A percentile compares a stretch with the other conserved stretches of the same genome.
Evolutionary conservation across 2,329 filamentous ascomycete genomes (phyloP).

Genomic region (Juglanconis juglandina): DNA sequence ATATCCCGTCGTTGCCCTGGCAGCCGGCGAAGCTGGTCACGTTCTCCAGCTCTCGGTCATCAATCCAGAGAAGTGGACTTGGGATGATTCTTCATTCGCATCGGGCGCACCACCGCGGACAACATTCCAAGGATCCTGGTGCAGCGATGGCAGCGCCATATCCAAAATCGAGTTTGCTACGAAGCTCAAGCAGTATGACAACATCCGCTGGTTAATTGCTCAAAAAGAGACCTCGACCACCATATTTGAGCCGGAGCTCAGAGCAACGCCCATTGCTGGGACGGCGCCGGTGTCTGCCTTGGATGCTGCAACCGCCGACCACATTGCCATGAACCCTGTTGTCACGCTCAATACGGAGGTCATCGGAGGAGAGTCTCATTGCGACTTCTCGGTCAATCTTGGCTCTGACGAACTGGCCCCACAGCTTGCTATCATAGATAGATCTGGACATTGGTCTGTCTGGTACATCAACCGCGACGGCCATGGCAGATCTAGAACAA

Average conservation of each 20-base stretch:
- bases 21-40: slow-evolving; percentile 56
- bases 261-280: slow-evolving; percentile 32
- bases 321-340: slow-evolving; percentile 54
- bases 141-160: slow-evolving; percentile 48
- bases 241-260: slow-evolving; percentile 50
- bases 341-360: slow-evolving; percentile 47
- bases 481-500: slow-evolving; percentile 31
- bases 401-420: slow-evolving; percentile 44
- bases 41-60: slow-evolving; percentile 54
- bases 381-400: slow-evolving; percentile 65
- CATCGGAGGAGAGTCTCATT: slow-evolving; percentile 54
- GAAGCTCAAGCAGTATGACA: slow-evolving; percentile 33
- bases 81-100: slow-evolving; percentile 32
- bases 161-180: slow-evolving; percentile 48
- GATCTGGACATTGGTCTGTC: slow-evolving; percentile 62
- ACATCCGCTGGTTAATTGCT: slow-evolving; percentile 50
- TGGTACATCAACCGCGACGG: slow-evolving; percentile 53
- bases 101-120: slow-evolving; percentile 3
- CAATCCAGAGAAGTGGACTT: slow-evolving; percentile 50
- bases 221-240: slow-evolving; percentile 51
- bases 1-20: slow-evolving; percentile 42
- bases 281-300: slow-evolving; percentile 10
- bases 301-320: slow-evolving; percentile 37
- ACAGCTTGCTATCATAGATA: slow-evolving; percentile 65
- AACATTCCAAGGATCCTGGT: slow-evolving; percentile 48